Percentiles rank a stretch among this genome's conserved stretches.
Evolutionary conservation across 2,329 filamentous ascomycete species (phyloP).

Genomic region (Neonectria neomacrospora): DNA sequence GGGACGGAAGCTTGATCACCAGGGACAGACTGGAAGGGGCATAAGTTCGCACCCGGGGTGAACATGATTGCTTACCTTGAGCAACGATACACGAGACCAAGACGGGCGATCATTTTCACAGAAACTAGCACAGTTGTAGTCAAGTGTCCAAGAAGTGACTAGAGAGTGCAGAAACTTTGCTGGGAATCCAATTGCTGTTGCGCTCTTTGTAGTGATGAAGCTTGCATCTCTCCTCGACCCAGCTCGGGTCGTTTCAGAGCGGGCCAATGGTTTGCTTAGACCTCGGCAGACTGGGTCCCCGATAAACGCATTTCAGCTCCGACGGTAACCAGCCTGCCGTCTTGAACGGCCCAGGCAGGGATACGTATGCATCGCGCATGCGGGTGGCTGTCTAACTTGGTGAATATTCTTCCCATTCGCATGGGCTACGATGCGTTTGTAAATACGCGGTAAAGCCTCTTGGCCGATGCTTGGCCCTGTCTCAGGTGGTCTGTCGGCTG

Average conservation of each 20-base stretch:
- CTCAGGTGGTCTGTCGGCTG: slow-evolving; percentile 6
- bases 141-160: neutral
- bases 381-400: neutral
- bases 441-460: too few species aligned
- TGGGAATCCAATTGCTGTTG: neutral
- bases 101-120: slow-evolving; percentile 36
- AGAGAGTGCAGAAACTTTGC: neutral
- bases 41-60: neutral
- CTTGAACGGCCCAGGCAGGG: neutral
- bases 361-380: slow-evolving; percentile 3
- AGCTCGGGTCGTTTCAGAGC: slow-evolving; percentile 8
- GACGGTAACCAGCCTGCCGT: slow-evolving; percentile 7
- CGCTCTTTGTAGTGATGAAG: slow-evolving; percentile 15
- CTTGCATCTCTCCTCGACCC: slow-evolving; percentile 15
- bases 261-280: slow-evolving; percentile 22
- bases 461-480: slow-evolving; percentile 8
- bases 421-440: slow-evolving; percentile 2
- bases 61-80: slow-evolving; percentile 31
- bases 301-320: slow-evolving; percentile 35
- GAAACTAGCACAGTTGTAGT: neutral
- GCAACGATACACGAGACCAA: slow-evolving; percentile 27
- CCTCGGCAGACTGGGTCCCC: slow-evolving; percentile 33
- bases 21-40: neutral
- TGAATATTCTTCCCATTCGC: slow-evolving; percentile 1
- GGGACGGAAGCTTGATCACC: neutral